A percentile compares a stretch with the other conserved stretches of the same genome.
Conservation (phyloP, 2,329 filamentous ascomycete genomes). For the Trichophyton verrucosum region DNA sequence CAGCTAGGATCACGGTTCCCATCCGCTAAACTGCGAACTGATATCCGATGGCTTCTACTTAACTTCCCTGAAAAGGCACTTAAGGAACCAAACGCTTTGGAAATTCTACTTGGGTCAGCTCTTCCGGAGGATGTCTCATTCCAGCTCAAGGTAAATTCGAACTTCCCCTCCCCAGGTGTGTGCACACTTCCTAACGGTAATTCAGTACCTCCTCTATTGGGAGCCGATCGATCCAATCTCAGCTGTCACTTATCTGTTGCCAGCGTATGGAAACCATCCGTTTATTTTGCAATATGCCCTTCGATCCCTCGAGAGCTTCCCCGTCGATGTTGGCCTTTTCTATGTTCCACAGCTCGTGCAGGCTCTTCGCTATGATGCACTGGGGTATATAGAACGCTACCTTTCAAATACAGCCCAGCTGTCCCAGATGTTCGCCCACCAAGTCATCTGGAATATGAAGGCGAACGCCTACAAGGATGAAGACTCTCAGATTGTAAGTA, state of each 20-base stretch:
- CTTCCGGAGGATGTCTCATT: constrained; percentile 68
- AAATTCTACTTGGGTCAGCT: constrained; percentile 64
- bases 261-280: constrained; percentile 79
- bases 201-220: constrained; percentile 82
- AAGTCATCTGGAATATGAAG: constrained; percentile 99
- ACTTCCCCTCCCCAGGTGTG: neutral
- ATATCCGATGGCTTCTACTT: constrained; percentile 67
- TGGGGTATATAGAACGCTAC: constrained; percentile 92
- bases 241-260: constrained; percentile 84
- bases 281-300: constrained; percentile 95
- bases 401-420: constrained; percentile 95
- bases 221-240: constrained; percentile 83
- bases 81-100: constrained; percentile 66
- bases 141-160: constrained; percentile 59
- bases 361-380: constrained; percentile 75
- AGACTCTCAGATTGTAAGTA: constrained; percentile 63
- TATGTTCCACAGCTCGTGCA: constrained; percentile 98
- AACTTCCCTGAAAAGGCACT: constrained; percentile 75
- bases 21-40: constrained; percentile 56
- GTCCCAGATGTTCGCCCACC: constrained; percentile 96
- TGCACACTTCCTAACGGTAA: neutral
- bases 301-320: constrained; percentile 83
- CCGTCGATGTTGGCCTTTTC: constrained; percentile 96
- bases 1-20: constrained; percentile 71
- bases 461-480: constrained; percentile 98